These are phyloP conservation scores for Gossypium laxum DNA, from an alignment of 441 rosid genomes.

Conservation along the genomic window DNA sequence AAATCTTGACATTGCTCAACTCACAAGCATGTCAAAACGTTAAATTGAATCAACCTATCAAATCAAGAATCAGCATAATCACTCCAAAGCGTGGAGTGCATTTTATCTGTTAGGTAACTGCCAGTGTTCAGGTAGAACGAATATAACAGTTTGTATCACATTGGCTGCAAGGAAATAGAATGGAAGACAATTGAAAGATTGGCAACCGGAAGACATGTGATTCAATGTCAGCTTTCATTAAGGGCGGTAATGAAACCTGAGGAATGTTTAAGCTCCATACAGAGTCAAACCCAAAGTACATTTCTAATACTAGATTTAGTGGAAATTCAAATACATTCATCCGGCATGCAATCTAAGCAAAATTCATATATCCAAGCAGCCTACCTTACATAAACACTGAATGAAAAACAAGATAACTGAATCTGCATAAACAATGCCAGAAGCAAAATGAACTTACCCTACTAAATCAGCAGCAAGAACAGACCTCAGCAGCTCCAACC, in stretches of 20 bases:
- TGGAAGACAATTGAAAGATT: background rate
- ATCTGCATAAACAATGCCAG: background rate
- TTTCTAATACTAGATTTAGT: background rate
- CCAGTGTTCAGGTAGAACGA: background rate
- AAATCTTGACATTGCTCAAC: background rate
- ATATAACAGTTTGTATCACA: background rate
- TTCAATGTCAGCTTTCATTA: background rate
- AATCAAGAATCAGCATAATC: background rate
- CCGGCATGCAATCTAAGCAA: background rate
- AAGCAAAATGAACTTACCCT: conserved; percentile 37
- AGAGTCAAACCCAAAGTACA: background rate
- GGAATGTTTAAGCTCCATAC: background rate
- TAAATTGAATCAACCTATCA: background rate
- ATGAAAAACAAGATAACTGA: background rate
- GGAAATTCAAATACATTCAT: background rate
- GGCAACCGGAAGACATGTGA: background rate
- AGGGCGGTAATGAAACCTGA: background rate
- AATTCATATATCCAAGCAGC: background rate
- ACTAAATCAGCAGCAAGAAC: conserved; percentile 77
- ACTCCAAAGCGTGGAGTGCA: background rate
- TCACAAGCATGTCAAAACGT: background rate
- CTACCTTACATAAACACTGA: background rate
- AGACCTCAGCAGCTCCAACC: conserved; percentile 54
- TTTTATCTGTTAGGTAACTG: background rate
- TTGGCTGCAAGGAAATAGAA: background rate